A percentile compares a stretch with the other conserved stretches of the same genome.
These are phyloP conservation scores for Ilyonectria robusta DNA, from an alignment of 2,329 filamentous ascomycete genomes.

Conservation along the genomic window DNA sequence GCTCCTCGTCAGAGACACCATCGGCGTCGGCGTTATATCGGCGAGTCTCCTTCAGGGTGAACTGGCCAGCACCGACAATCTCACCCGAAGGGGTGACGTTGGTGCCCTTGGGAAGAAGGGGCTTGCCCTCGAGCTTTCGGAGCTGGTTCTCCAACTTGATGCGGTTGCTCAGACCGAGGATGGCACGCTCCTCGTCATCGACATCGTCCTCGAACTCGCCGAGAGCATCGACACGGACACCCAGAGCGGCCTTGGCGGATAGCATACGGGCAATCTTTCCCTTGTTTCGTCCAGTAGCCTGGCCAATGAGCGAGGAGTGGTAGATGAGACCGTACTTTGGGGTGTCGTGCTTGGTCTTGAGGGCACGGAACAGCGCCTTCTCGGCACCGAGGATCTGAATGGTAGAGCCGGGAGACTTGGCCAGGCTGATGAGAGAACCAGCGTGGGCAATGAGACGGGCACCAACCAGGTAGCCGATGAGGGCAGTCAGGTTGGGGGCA, in stretches of 20 bases:
- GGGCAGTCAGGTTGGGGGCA: slow-evolving; percentile 92
- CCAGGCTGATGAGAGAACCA: slow-evolving; percentile 93
- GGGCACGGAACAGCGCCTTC: slow-evolving; percentile 96
- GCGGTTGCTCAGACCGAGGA: slow-evolving; percentile 81
- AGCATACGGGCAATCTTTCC: slow-evolving; percentile 99
- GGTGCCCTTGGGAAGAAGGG: slow-evolving; percentile 81
- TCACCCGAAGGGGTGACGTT: slow-evolving; percentile 82
- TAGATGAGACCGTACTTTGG: slow-evolving; percentile 98
- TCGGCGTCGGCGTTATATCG: slow-evolving; percentile 98
- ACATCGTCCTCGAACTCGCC: slow-evolving; percentile 72
- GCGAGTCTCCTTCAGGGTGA: slow-evolving; percentile 90
- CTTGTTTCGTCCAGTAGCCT: slow-evolving; percentile 98
- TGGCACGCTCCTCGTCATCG: slow-evolving; percentile 90
- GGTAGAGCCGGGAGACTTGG: slow-evolving; percentile 94
- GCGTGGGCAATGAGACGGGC: slow-evolving; percentile 95
- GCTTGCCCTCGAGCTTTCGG: slow-evolving; percentile 89
- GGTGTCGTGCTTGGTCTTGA: slow-evolving; percentile 99
- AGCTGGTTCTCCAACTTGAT: slow-evolving; percentile 83
- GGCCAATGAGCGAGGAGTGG: slow-evolving; percentile 92
- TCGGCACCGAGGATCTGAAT: slow-evolving; percentile 98
- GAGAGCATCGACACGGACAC: slow-evolving; percentile 90
- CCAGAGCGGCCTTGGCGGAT: slow-evolving; percentile 92
- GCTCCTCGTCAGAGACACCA: slow-evolving; percentile 75
- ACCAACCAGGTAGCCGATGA: slow-evolving; percentile 94
- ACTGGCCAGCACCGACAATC: slow-evolving; percentile 77